Percentiles rank a stretch among this genome's conserved stretches.
Conservation (phyloP, 345 rosid species). For the Sisymbrium irio region DNA sequence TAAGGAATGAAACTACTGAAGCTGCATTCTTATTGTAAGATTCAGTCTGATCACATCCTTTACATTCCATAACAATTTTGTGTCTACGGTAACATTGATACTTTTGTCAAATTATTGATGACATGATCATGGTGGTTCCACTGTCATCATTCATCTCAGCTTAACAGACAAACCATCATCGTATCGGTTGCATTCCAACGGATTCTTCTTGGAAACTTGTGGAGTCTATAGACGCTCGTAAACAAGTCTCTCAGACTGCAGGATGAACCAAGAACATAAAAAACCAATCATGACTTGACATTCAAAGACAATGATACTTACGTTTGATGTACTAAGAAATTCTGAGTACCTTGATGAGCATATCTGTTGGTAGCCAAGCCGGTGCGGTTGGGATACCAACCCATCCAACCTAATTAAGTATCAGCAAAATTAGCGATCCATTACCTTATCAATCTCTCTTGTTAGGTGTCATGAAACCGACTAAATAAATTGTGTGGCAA, state of each 20-base stretch:
- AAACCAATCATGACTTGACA: not conserved
- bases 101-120: not conserved
- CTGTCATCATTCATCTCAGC: not conserved
- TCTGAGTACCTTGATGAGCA: constrained; percentile 72
- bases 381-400: constrained; percentile 95
- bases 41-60: not conserved
- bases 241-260: constrained; percentile 85
- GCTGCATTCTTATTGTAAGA: not conserved
- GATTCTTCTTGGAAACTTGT: not conserved
- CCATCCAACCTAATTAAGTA: constrained; percentile 68
- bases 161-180: not conserved
- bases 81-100: not conserved
- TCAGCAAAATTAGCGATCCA: not conserved
- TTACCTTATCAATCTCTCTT: not conserved
- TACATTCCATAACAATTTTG: not conserved
- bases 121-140: not conserved
- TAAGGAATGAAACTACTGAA: not conserved
- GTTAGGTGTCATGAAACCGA: not conserved
- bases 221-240: constrained; percentile 59
- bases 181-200: not conserved
- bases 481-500: not conserved
- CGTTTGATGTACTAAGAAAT: not conserved
- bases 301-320: not conserved
- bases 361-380: constrained; percentile 91
- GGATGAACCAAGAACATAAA: not conserved